phyloP scores from a whole-genome alignment of 2,329 filamentous ascomycete species.

The Diaporthe vaccinii region DNA sequence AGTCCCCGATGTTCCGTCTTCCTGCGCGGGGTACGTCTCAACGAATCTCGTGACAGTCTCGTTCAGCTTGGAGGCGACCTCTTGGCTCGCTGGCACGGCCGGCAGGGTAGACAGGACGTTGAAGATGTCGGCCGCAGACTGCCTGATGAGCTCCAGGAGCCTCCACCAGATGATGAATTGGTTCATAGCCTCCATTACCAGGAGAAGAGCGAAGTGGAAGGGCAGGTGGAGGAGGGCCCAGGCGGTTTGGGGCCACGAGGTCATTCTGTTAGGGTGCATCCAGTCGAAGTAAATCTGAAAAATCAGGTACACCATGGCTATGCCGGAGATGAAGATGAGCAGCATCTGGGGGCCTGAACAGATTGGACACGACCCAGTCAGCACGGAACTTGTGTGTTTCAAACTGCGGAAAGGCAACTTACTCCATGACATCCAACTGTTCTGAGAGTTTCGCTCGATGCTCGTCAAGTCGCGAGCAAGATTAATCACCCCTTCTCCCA shows the following conservation, averaged over 20 bases:
- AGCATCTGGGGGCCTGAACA: slow-evolving; percentile 35
- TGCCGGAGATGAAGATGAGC: slow-evolving; percentile 42
- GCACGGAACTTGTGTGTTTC: background rate
- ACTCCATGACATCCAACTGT: slow-evolving; percentile 30
- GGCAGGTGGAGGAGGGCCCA: slow-evolving; percentile 73
- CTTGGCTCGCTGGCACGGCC: background rate
- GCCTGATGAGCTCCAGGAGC: slow-evolving; percentile 49
- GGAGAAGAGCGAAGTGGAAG: slow-evolving; percentile 72
- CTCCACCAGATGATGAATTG: slow-evolving; percentile 66
- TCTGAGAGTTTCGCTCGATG: slow-evolving; percentile 25
- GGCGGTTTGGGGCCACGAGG: slow-evolving; percentile 69
- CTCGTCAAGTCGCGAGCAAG: slow-evolving; percentile 32
- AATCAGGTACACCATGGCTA: slow-evolving; percentile 59
- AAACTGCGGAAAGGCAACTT: background rate
- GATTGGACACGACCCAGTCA: background rate
- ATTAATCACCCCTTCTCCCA: slow-evolving; percentile 24
- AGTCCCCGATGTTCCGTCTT: background rate
- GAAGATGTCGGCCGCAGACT: slow-evolving; percentile 17
- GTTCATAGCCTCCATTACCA: slow-evolving; percentile 74
- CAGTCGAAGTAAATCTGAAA: slow-evolving; percentile 70
- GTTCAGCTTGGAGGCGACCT: slow-evolving; percentile 23
- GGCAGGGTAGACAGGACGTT: background rate
- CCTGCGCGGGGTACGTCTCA: slow-evolving; percentile 15
- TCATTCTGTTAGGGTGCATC: slow-evolving; percentile 73
- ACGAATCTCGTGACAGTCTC: slow-evolving; percentile 15